Evolutionary conservation across 2,329 filamentous ascomycete species (phyloP), one percentile per base, ranked within the genome.

Genomic region (Fusarium citri): DNA sequence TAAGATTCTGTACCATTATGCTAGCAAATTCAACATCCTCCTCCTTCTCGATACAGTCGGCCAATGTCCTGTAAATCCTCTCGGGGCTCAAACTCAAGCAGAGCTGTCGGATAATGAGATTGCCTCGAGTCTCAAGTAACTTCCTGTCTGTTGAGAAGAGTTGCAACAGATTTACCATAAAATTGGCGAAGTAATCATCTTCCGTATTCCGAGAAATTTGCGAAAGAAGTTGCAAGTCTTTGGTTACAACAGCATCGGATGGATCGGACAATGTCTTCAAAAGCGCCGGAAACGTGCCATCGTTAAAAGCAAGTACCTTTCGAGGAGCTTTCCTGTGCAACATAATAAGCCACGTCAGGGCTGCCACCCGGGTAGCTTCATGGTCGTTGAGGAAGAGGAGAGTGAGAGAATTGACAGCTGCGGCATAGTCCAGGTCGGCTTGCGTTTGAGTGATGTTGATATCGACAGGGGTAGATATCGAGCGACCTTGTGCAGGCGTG

Each of bases 1-100:
- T 99, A 55, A 99, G 86, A 76, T 98, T 98, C 79, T 99, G 96
- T 30, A 99, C 94, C 96, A 99, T 99, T 74, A 99, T 98, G 78
- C 95, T 98, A 18, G 96, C 95, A 80, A 99, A 99, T 78, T 99
- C 97, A 43, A 99, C 89, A 78, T 99, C 96, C 81, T 98, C 96
- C 79, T 99, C 96, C 77, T 94, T 97, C 79, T 98, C 96, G 12
- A 99, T 92, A 73, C 96, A 98, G 74, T 99, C 96, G 26, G 96
- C 97, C 69, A 99, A 85, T 4, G 94, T 98, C 31, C 96, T 90
- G 77, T 98, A 99, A 62, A 99, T 99, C 47, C 94, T 89, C 79
- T 99, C 96, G 0, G 96, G 92, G 71, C 94, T 98, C 28, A 99
- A 85, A 64, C 93, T 97, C 64, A 97, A 88, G 78, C 95, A 99